These are phyloP conservation scores for Phytomonas sp. DNA, from an alignment of 208 protist species.

Conservation along the genomic window DNA sequence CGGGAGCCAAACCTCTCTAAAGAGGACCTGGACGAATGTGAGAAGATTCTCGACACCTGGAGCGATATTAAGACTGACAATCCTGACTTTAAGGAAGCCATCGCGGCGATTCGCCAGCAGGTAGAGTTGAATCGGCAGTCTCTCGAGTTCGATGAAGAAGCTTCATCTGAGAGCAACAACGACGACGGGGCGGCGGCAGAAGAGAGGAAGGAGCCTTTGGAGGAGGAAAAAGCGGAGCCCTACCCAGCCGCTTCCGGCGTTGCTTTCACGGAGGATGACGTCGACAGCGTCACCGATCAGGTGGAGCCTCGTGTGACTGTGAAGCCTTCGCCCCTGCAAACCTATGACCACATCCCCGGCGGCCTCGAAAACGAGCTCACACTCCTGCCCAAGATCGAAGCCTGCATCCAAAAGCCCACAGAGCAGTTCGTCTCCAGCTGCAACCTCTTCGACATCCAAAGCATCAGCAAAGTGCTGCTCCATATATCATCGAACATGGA, in stretches of 20 bases:
- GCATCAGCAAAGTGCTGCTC: constrained; percentile 34
- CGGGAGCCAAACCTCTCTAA: constrained; percentile 29
- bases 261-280: constrained; percentile 23
- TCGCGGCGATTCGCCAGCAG: constrained; percentile 28
- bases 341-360: not conserved
- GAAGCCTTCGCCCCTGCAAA: not conserved
- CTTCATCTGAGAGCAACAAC: not conserved
- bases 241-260: constrained; percentile 2
- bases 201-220: not conserved
- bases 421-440: constrained; percentile 18
- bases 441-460: constrained; percentile 34
- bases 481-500: constrained; percentile 12
- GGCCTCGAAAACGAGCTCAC: not conserved
- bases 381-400: constrained; percentile 31
- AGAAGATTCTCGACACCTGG: constrained; percentile 15
- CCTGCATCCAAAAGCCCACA: constrained; percentile 3
- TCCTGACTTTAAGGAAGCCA: no score
- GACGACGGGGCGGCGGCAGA: not conserved
- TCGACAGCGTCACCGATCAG: constrained; percentile 16
- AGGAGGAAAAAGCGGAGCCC: not conserved
- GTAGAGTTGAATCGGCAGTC: constrained; percentile 33
- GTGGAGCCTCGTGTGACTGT: constrained; percentile 9
- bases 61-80: constrained; percentile 27
- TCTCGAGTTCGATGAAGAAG: constrained; percentile 7
- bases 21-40: constrained; percentile 39